phyloP scores from a whole-genome alignment of 148 eudicot genomes.

The Heliamphora exappendiculata region DNA sequence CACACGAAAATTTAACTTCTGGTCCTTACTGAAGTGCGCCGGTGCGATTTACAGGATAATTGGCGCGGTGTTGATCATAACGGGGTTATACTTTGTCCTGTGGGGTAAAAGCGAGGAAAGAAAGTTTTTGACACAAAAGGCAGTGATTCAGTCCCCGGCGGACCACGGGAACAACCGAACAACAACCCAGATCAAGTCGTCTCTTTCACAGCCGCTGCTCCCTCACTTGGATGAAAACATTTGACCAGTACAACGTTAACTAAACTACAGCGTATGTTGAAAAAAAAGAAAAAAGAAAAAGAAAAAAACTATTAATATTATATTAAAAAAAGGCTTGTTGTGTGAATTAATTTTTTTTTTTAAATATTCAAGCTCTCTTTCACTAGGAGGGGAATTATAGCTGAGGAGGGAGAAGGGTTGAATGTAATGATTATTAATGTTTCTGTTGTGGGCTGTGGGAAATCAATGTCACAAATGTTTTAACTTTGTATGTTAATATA shows the following conservation, averaged over 20 bases:
- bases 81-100: slow-evolving; percentile 80
- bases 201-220: slow-evolving; percentile 79
- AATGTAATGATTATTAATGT: slow-evolving; percentile 31
- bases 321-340: slow-evolving; percentile 21
- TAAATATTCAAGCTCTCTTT: slow-evolving; percentile 25
- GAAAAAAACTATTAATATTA: not conserved
- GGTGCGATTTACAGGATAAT: slow-evolving; percentile 57
- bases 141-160: slow-evolving; percentile 42
- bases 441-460: slow-evolving; percentile 29
- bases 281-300: no score
- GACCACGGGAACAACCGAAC: slow-evolving; percentile 53
- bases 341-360: slow-evolving; percentile 26
- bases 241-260: slow-evolving; percentile 26
- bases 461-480: slow-evolving; percentile 19
- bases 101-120: slow-evolving; percentile 93
- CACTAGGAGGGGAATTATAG: slow-evolving; percentile 18
- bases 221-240: slow-evolving; percentile 59
- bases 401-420: slow-evolving; percentile 20
- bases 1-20: no score
- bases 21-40: not conserved
- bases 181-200: slow-evolving; percentile 45
- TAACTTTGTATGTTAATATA: no score
- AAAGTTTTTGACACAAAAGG: slow-evolving; percentile 48
- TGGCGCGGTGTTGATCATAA: slow-evolving; percentile 84
- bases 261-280: not conserved